Base-by-base conservation (phyloP, 768 basidiomycete genomes). In the Lactifluus pinguis region DNA sequence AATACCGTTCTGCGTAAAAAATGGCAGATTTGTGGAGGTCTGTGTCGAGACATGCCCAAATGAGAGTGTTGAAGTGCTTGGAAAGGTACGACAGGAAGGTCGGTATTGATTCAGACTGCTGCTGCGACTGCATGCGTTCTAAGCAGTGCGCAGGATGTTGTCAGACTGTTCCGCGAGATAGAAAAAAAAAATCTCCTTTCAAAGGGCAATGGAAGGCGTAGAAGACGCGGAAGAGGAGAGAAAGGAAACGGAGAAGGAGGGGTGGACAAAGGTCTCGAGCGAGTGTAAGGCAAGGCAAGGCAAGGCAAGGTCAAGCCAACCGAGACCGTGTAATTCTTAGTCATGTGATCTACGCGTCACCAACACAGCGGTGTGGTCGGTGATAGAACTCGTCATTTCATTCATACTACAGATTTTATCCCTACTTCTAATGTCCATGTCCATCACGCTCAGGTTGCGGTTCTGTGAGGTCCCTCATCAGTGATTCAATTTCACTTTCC, bases 1-100 rank as follows among this genome's bases (percentile, higher is more conserved):
- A 87, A 71, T 89, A 89, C 65, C 90, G 77, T 74, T 95, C 93
- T 39, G 92, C 90, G 75, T 89, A 89, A 76, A 95, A 95, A 49
- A 91, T 81, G 44, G 92, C 92, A 13, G 90, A 85, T 72, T 80
- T 82, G 67, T 81, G 77, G 49, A 93, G 83, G 68, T 87, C 87
- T 57, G 83, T 80, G 75, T 93, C 91, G 60, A 93, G 84, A 74
- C 84, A 91, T 67, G 83, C 83, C 89, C 90, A 92, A 68, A 92
- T 79, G 64, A 93, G 78, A 54, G 80, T 75, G 65, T 81, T 81
- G 70, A 88, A 86, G 65, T 87, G 86, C 72, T 83, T 82, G 53
- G 79, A 77, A 68, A 89, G 81, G 69, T 80, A 75, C 63, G 82
- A 79, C 63, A 78, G 73, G 73, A 80, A 77, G 57, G 75, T 71